Evolutionary conservation across 441 rosid species (phyloP), one percentile per base, ranked within the genome.

Genomic region (Arabidopsis hybrid): DNA sequence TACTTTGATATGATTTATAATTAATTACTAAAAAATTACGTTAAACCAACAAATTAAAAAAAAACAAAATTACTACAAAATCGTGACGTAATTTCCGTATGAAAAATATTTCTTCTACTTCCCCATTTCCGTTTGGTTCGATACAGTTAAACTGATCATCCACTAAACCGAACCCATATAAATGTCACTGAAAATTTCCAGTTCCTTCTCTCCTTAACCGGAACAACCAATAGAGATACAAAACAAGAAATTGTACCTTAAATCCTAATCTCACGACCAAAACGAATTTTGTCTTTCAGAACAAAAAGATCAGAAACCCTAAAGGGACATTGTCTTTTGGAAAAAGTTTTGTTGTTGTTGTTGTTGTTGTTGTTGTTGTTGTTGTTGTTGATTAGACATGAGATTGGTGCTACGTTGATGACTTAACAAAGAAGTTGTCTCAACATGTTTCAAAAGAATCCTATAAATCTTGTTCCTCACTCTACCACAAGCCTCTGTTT

Each of bases 401-500:
- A 52, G 63, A 51, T 21, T 60, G 34, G 53, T 59, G 51, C 43
- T 67, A 67, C 63, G 78, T 60, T 67, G 73, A 55, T 69, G 79
- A 69, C 47, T 56, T 76, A 69, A 46, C 75, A 71, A 50, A 36
- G 89, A 81, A 55, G 89, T 84, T 77, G 84, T 92, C 79, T 88
- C 97, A n/a, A 85, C 86, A 67, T 88, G 93, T 72, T 84, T 87
- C 82, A 93, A 69, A 7, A 91, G 79, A 52, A 86, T 83, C 62
- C 82, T 86, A 75, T 87, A 87, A 56, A 91, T 85, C 66, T 89
- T 89, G 74, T 81, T 83, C 80, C 85, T 87, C 16, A 89, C 81
- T 71, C 86, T 82, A 40, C 79, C 59, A 75, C 81, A 88, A 56
- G 85, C 78, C 72, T 84, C 83, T 17, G 76, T 55, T 65, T 85